Conservation (phyloP, 768 basidiomycete species). For the Amanita fuliginea region DNA sequence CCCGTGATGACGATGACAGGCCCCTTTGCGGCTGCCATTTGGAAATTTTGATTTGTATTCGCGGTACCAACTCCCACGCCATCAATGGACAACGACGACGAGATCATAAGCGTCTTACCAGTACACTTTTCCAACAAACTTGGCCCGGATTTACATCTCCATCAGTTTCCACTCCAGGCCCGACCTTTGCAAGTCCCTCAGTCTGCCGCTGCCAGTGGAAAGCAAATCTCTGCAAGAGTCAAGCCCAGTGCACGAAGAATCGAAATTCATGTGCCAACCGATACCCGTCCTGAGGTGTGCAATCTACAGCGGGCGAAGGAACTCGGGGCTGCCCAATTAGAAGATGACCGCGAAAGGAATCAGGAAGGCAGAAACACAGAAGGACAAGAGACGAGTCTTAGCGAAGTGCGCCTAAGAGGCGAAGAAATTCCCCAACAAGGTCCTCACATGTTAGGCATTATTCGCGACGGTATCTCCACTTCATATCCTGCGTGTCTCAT, state of each 20-base stretch:
- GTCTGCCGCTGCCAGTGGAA: constrained; percentile 60
- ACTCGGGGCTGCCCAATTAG: constrained; percentile 51
- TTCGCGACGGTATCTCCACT: constrained; percentile 48
- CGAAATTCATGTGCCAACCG: constrained; percentile 77
- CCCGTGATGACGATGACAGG: constrained; percentile 83
- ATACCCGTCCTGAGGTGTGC: constrained; percentile 73
- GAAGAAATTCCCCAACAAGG: constrained; percentile 60
- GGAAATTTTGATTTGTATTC: no score
- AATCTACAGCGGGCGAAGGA: constrained; percentile 60
- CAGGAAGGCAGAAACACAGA: constrained; percentile 42
- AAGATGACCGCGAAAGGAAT: constrained; percentile 74
- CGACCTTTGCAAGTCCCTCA: constrained; percentile 71
- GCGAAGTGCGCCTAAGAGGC: constrained; percentile 61
- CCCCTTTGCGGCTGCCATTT: constrained; percentile 14
- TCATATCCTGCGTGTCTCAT: not conserved
- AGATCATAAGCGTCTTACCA: constrained; percentile 57
- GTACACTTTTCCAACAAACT: constrained; percentile 60
- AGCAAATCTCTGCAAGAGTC: constrained; percentile 63
- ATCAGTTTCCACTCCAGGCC: constrained; percentile 72
- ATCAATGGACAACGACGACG: constrained; percentile 33
- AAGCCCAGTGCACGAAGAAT: constrained; percentile 52
- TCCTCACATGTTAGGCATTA: constrained; percentile 64
- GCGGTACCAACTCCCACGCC: constrained; percentile 1
- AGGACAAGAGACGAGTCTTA: constrained; percentile 47
- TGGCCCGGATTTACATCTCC: constrained; percentile 56